A percentile compares a stretch with the other conserved stretches of the same genome.
Evolutionary conservation across 1,139 yeast genomes (phyloP).

Genomic region (Kluyveromyces sp.): DNA sequence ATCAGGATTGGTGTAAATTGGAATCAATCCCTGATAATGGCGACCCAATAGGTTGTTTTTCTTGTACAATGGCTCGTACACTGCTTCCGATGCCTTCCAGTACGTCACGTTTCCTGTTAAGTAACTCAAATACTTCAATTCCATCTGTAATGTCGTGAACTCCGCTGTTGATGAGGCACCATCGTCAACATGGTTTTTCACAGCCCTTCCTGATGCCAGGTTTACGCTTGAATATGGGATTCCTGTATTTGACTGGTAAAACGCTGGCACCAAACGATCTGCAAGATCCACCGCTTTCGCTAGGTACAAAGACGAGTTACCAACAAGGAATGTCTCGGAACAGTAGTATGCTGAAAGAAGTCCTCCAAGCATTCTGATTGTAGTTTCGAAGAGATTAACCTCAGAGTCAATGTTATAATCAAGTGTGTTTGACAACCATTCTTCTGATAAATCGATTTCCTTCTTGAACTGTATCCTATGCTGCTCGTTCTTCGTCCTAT

Average conservation of each 20-base stretch:
- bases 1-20: conserved; percentile 71
- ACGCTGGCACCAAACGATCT: conserved; percentile 54
- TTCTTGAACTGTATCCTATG: conserved; percentile 70
- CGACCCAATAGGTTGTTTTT: conserved; percentile 19
- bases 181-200: conserved; percentile 53
- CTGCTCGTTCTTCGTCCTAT: conserved; percentile 44
- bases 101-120: conserved; percentile 72
- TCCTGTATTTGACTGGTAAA: conserved; percentile 51
- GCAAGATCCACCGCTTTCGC: conserved; percentile 75
- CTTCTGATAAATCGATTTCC: conserved; percentile 56
- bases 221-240: conserved; percentile 78
- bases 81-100: conserved; percentile 73
- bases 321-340: conserved; percentile 42
- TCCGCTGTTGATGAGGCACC: conserved; percentile 87
- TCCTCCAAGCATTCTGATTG: conserved; percentile 92
- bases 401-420: conserved; percentile 54
- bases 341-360: conserved; percentile 74
- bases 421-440: conserved; percentile 65
- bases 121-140: conserved; percentile 73
- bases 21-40: conserved; percentile 64
- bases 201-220: conserved; percentile 54
- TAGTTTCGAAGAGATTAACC: conserved; percentile 86
- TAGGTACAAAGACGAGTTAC: conserved; percentile 47
- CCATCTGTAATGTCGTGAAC: conserved; percentile 81
- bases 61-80: conserved; percentile 58